phyloP scores from a whole-genome alignment of 2,329 filamentous ascomycete genomes.

The Fusarium burgessii region DNA sequence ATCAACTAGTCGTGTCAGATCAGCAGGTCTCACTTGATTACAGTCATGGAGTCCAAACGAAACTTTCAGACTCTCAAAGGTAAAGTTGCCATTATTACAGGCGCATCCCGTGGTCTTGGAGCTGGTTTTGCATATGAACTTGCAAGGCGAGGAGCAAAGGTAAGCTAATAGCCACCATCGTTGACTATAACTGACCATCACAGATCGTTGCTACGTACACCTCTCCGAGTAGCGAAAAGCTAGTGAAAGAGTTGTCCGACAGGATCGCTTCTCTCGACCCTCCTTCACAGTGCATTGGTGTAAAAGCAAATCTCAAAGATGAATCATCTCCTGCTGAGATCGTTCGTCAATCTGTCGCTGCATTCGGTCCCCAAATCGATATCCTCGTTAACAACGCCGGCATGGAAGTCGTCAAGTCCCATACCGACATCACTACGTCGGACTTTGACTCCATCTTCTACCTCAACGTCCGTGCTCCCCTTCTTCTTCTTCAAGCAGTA shows the following conservation, averaged over 20 bases:
- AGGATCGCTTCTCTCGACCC: constrained; percentile 13
- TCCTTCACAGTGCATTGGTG: constrained; percentile 14
- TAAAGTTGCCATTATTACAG: constrained; percentile 29
- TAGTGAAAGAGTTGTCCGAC: constrained; percentile 6
- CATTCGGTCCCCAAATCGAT: constrained; percentile 14
- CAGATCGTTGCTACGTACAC: constrained; percentile 35
- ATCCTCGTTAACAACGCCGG: constrained; percentile 31
- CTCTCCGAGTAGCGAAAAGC: constrained; percentile 15
- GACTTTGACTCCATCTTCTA: constrained; percentile 33
- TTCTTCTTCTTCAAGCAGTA: constrained; percentile 15
- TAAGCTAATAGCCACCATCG: fast-evolving
- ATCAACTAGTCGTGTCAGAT: too few species aligned
- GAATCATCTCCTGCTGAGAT: neutral
- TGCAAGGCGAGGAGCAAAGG: constrained; percentile 30
- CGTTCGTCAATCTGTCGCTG: neutral
- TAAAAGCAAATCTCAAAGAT: constrained; percentile 20
- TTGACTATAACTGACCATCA: fast-evolving
- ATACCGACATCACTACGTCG: neutral
- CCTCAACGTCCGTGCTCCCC: constrained; percentile 31
- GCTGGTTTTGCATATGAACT: constrained; percentile 28
- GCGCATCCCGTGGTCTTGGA: constrained; percentile 30
- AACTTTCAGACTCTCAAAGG: constrained; percentile 28
- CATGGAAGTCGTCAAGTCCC: constrained; percentile 27
- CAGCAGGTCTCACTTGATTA: neutral
- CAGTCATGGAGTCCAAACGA: constrained; percentile 2